Base-by-base conservation (phyloP, 305 asterid genomes). In the Fraxinus xanthoxyloides region DNA sequence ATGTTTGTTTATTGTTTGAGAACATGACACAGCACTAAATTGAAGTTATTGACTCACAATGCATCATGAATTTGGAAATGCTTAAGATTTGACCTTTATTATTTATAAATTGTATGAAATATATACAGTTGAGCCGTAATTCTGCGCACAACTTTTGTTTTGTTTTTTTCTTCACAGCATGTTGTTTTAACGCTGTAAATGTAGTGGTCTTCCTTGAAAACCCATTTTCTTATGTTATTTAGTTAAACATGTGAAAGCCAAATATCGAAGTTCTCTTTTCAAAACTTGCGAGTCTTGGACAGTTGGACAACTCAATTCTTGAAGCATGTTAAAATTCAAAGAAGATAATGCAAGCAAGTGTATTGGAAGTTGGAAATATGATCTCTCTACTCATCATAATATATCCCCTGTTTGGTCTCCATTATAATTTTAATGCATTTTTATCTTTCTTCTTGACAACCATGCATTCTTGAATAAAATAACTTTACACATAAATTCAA, bases 181-280 rank as follows among this genome's bases (percentile, higher is more conserved):
- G 69, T 77, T 31, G 67, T 51, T 67, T 69, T 72, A 69, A 76
- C 61, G 85, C 78, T 76, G 82, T 78, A 56, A 78, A 72, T 77
- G 79, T 63, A 26, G 72, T 35, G 35, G 59, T 56, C 72, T 72
- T 56, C 80, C 46, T 1, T 54, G 54, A 69, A 79, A 31, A 56
- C 63, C 82, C 69, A 56, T 56, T 19, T 59, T 67, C 35, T 69
- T 34, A 38, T 19, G 36, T 24, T 73, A 70, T 40, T 23, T 48
- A 24, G 74, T 59, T 28, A 72, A 56, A 75, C 77, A 5, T 9
- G 74, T 5, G 12, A 61, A 81, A 74, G 63, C 34, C 46, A 80
- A 61, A 35, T 7, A 21, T 76, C 30, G 63, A 51, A 32, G 23
- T 72, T 32, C 63, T 74, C 34, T 28, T 35, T 78, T 79, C 43